These are phyloP conservation scores for Candida ipomoeae DNA, from an alignment of 805 yeast species.

Conservation along the genomic window DNA sequence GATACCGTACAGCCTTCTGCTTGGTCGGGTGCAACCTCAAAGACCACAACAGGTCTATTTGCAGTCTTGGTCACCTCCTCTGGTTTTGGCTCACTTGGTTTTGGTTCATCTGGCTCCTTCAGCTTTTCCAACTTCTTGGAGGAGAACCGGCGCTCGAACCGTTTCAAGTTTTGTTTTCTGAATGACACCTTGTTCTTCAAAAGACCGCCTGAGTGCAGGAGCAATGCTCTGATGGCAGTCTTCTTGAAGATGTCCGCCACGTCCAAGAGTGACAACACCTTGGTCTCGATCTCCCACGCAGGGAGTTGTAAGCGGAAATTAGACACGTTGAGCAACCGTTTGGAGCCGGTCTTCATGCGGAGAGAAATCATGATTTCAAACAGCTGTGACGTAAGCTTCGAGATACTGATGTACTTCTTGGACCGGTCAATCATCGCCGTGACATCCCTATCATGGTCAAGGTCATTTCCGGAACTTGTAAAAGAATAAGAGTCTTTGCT, in stretches of 20 bases:
- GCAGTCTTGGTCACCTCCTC: too few species aligned
- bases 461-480: slow-evolving; percentile 1
- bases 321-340: slow-evolving; percentile 35
- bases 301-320: slow-evolving; percentile 34
- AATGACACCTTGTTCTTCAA: slow-evolving; percentile 29
- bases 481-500: slow-evolving; percentile 6
- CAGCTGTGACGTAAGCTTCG: slow-evolving; percentile 36
- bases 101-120: too few species aligned
- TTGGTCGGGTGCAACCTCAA: not conserved
- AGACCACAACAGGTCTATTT: too few species aligned
- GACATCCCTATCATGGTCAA: slow-evolving; percentile 19
- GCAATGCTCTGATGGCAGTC: slow-evolving; percentile 27
- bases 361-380: slow-evolving; percentile 33
- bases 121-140: not conserved
- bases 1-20: not conserved
- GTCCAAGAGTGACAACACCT: slow-evolving; percentile 33
- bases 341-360: slow-evolving; percentile 31
- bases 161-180: slow-evolving; percentile 5
- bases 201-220: slow-evolving; percentile 35
- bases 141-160: not conserved
- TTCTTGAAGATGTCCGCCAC: slow-evolving; percentile 32
- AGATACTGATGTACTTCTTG: slow-evolving; percentile 64
- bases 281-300: slow-evolving; percentile 27
- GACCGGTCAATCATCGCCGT: slow-evolving; percentile 73
- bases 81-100: too few species aligned